Percentiles rank a stretch among this genome's conserved stretches.
Conservation (phyloP, 805 yeast genomes). For the Wickerhamomyces hampshirensis region DNA sequence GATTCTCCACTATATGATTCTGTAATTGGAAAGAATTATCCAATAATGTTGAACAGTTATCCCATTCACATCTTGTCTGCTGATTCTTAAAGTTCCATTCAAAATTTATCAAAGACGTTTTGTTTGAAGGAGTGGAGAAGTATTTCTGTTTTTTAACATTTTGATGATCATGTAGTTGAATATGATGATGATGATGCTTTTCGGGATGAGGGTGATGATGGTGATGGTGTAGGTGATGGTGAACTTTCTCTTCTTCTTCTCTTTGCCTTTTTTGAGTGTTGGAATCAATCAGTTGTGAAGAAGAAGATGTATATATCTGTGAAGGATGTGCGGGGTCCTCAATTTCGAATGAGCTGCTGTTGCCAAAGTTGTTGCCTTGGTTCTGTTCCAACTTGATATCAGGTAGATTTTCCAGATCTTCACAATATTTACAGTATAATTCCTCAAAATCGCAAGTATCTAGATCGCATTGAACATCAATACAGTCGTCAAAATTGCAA, state of each 20-base stretch:
- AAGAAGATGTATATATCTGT: neutral
- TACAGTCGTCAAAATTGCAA: constrained; percentile 20
- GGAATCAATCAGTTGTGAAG: constrained; percentile 1
- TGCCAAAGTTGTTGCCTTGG: neutral
- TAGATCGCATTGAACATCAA: constrained; percentile 25
- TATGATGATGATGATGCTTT: constrained; percentile 35
- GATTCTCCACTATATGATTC: constrained; percentile 48
- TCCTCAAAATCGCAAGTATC: constrained; percentile 30
- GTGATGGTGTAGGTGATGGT: constrained; percentile 21
- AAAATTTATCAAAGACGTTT: constrained; percentile 18
- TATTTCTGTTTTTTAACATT: constrained; percentile 13
- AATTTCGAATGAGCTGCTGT: neutral
- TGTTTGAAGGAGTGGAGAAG: neutral
- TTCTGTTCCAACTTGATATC: constrained; percentile 6
- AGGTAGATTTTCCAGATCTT: constrained; percentile 13
- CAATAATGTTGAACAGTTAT: constrained; percentile 46
- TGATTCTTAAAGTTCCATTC: constrained; percentile 31
- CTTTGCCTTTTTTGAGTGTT: constrained; percentile 9
- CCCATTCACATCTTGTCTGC: constrained; percentile 63
- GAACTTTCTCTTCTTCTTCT: constrained; percentile 16
- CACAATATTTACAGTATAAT: constrained; percentile 29
- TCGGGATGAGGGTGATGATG: constrained; percentile 21
- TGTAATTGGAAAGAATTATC: constrained; percentile 38
- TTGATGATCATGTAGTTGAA: constrained; percentile 34
- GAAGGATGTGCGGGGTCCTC: neutral